Evolutionary conservation across 805 yeast species (phyloP), one percentile per base, ranked within the genome.

Genomic region (Brettanomyces naardenensis): DNA sequence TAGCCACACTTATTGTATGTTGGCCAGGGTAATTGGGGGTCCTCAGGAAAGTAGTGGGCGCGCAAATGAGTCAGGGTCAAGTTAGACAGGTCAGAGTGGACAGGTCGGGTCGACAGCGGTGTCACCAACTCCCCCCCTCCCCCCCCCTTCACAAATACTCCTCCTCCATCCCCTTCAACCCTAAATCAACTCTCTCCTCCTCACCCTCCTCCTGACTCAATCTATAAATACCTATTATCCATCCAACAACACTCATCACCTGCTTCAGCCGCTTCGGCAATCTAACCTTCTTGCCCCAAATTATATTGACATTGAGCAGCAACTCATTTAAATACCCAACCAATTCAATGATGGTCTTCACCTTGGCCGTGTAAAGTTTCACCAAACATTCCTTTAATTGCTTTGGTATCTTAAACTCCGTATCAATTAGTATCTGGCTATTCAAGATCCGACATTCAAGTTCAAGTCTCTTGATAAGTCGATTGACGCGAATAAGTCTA

Each of bases 241-340:
- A 58, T 31, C 60, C 53, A 2, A 56, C 36, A 17, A 50, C 26
- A 19, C 51, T 52, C 27, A 56, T 45, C 17, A 52, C 19, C 27
- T 43, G 47, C 27, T 36, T 42, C 13, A 54, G 11, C 26, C 46
- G 10, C 18, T 38, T 42, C 3, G 61, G 58, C 13, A 58, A 33
- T 33, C 39, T 44, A 15, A 52, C 34, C 6, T 37, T 42, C 9
- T 49, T 44, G n/a, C n/a, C n/a, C 27, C 39, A 44, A 6, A 56
- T 44, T 15, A 59, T 40, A 23, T 48, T 52, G 23, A 58, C 29
- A 31, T 56, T 56, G 26, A 60, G 36, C 1, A 58, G 23, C 6
- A 60, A 38, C 32, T 60, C 65, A 40, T 55, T 54, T 4, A 51
- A 29, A 38, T 55, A 57, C 6, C 61, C 61, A 5, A 52, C 26